phyloP scores from a whole-genome alignment of 1,284 basidiomycete species.

The Grifola frondosa region DNA sequence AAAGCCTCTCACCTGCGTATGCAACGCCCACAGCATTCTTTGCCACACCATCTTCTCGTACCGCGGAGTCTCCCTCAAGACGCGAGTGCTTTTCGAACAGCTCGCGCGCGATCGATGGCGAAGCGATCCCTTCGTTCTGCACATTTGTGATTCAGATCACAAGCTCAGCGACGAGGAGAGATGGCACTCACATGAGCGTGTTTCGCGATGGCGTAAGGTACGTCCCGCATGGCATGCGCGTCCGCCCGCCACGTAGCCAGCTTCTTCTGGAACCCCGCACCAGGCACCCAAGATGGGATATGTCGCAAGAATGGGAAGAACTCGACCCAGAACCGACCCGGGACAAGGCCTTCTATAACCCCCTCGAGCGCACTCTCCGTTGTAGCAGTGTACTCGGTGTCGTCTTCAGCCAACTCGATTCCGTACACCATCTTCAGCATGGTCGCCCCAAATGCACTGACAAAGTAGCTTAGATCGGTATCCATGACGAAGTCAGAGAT shows the following conservation, averaged over 20 bases:
- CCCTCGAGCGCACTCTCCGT: conserved; percentile 8
- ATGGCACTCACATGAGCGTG: conserved; percentile 3
- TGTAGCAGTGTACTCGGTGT: conserved; percentile 12
- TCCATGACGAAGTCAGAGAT: background rate
- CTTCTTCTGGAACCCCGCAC: conserved; percentile 14
- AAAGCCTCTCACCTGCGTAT: conserved; percentile 6
- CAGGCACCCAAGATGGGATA: conserved; percentile 25
- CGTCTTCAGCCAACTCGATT: conserved; percentile 5
- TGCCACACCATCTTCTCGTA: conserved; percentile 4
- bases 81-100: background rate
- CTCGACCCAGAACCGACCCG: conserved; percentile 11
- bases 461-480: background rate
- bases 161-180: background rate
- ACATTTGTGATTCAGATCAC: background rate
- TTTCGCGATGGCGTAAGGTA: too few relatives aligned
- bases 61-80: background rate
- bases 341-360: conserved; percentile 5
- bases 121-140: background rate
- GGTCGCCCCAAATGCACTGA: conserved; percentile 10
- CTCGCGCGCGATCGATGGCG: background rate
- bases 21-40: conserved; percentile 4
- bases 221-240: background rate
- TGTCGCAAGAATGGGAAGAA: conserved; percentile 15
- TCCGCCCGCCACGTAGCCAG: background rate
- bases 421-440: conserved; percentile 20